These are phyloP conservation scores for Eugenia klotzschiana DNA, from an alignment of 441 rosid species.

Conservation along the genomic window DNA sequence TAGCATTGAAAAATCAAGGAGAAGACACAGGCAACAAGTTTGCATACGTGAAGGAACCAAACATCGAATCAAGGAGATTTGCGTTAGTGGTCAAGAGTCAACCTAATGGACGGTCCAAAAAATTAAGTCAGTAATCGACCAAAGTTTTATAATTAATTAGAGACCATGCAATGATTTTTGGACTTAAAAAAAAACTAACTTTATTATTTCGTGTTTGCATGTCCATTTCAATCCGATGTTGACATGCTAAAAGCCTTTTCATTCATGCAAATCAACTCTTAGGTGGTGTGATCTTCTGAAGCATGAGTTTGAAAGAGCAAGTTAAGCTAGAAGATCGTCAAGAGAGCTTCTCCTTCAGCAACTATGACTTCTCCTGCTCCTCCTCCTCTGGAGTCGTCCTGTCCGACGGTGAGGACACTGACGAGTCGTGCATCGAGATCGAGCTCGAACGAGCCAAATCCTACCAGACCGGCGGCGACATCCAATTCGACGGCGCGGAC, in stretches of 20 bases:
- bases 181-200: background rate
- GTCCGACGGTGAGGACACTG: constrained; percentile 1
- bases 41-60: background rate
- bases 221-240: background rate
- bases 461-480: background rate
- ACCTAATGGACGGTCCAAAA: background rate
- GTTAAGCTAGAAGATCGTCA: background rate
- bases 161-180: background rate
- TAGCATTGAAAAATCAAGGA: background rate
- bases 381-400: background rate
- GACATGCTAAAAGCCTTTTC: background rate
- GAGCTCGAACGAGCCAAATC: background rate
- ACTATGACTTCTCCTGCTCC: background rate
- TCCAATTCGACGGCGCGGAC: background rate
- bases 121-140: background rate
- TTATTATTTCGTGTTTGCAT: background rate
- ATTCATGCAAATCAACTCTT: background rate
- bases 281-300: background rate
- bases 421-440: constrained; percentile 6
- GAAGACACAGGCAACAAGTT: background rate
- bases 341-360: constrained; percentile 2
- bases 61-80: background rate
- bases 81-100: background rate
- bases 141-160: background rate
- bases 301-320: background rate